Evolutionary conservation across 2,329 filamentous ascomycete species (phyloP).

Genomic region (Helminthosporium solani): DNA sequence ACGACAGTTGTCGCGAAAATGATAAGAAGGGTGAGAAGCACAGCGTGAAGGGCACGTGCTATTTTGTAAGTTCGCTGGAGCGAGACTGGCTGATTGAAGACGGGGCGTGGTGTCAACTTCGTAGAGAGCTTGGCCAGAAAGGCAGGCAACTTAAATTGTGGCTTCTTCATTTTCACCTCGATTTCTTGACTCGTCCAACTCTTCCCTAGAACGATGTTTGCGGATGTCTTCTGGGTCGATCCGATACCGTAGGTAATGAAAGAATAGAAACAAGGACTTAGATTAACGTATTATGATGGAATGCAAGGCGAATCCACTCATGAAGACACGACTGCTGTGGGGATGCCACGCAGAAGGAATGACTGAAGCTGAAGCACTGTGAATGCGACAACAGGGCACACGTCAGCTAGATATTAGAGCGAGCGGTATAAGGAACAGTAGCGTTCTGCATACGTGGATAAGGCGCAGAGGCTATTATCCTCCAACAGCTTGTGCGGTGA

Average conservation of each 20-base stretch:
- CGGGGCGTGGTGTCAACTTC: conserved; percentile 15
- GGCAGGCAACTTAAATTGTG: conserved; percentile 15
- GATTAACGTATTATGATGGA: conserved; percentile 9
- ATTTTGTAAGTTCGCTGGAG: conserved; percentile 19
- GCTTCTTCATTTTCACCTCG: conserved; percentile 16
- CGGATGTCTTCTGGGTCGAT: not conserved
- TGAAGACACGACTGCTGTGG: conserved; percentile 4
- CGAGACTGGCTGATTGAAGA: conserved; percentile 22
- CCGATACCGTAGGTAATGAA: not conserved
- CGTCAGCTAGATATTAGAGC: conserved; percentile 20
- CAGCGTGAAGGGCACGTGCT: conserved; percentile 20
- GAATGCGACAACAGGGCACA: conserved; percentile 3
- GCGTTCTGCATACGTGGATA: conserved; percentile 21
- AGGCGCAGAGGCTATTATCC: conserved; percentile 21
- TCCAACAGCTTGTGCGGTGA: conserved; percentile 19
- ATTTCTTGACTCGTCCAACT: conserved; percentile 2
- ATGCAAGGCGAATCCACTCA: conserved; percentile 1
- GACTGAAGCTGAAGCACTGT: not conserved
- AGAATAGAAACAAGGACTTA: too few species aligned
- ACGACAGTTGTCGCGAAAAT: conserved; percentile 23
- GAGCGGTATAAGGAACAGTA: conserved; percentile 15
- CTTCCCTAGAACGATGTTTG: not conserved
- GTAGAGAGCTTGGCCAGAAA: conserved; percentile 9
- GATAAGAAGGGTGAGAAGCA: conserved; percentile 21
- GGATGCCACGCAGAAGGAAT: conserved; percentile 3